Evolutionary conservation across 164 flowering plant species (phyloP).

Genomic region (Tetrastigma voinierianum): DNA sequence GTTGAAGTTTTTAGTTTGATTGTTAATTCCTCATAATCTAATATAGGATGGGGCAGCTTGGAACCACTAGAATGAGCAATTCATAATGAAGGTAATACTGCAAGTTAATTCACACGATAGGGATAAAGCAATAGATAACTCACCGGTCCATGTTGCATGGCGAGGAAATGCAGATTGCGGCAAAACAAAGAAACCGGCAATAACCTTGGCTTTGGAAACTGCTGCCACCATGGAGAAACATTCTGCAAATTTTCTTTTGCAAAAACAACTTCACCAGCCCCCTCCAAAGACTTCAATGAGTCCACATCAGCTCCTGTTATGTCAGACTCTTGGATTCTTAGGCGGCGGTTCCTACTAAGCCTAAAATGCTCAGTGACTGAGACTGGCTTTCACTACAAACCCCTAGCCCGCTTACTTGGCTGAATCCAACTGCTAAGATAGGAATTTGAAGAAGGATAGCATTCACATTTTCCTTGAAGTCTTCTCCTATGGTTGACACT

Average conservation of each 20-base stretch:
- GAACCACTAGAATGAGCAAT: background rate
- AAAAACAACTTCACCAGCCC: slow-evolving; percentile 46
- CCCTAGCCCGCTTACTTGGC: slow-evolving; percentile 26
- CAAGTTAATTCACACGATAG: too few species aligned
- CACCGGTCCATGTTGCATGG: slow-evolving; percentile 99
- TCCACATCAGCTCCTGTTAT: slow-evolving; percentile 46
- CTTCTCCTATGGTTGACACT: slow-evolving; percentile 18
- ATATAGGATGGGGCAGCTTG: too few species aligned
- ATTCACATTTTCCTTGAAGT: slow-evolving; percentile 31
- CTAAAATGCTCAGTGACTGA: slow-evolving; percentile 29
- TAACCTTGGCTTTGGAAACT: slow-evolving; percentile 90
- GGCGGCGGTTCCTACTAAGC: slow-evolving; percentile 35
- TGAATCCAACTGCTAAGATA: slow-evolving; percentile 27
- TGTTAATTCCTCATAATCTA: too few species aligned
- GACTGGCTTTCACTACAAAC: slow-evolving; percentile 26
- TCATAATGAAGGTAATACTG: too few species aligned
- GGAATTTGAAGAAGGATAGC: slow-evolving; percentile 30
- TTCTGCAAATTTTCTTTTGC: slow-evolving; percentile 34
- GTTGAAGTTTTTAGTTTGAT: background rate
- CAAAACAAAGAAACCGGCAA: slow-evolving; percentile 90
- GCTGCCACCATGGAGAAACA: slow-evolving; percentile 60
- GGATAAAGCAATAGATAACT: slow-evolving; percentile 23
- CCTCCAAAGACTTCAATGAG: slow-evolving; percentile 44
- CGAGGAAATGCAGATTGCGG: slow-evolving; percentile 85
- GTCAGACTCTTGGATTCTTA: slow-evolving; percentile 80